These are phyloP conservation scores for Tolypocladium paradoxum DNA, from an alignment of 2,329 filamentous ascomycete species.

Conservation along the genomic window DNA sequence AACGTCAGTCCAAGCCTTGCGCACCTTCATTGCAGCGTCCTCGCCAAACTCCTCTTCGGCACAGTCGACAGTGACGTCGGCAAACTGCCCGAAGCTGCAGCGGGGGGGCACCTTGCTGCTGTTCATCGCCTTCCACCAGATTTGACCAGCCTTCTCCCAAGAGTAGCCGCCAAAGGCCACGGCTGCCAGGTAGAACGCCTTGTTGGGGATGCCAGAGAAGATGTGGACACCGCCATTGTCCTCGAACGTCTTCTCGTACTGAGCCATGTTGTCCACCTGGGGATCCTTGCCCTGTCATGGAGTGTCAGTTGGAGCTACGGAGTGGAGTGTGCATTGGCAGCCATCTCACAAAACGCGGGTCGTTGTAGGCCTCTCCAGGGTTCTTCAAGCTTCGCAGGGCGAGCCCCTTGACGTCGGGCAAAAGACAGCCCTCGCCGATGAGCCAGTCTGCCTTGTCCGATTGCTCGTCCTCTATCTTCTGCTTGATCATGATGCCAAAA, in stretches of 20 bases:
- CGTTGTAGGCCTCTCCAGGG: slow-evolving; percentile 41
- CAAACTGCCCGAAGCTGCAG: slow-evolving; percentile 37
- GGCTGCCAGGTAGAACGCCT: slow-evolving; percentile 41
- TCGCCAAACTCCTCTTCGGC: slow-evolving; percentile 31
- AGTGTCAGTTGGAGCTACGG: background rate
- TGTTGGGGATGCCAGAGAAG: slow-evolving; percentile 47
- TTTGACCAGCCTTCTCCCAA: slow-evolving; percentile 42
- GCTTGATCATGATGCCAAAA: slow-evolving; percentile 48
- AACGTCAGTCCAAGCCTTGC: slow-evolving; percentile 36
- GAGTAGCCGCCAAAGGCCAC: slow-evolving; percentile 38
- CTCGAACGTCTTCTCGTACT: slow-evolving; percentile 26
- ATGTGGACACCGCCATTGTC: slow-evolving; percentile 45
- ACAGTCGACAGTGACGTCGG: slow-evolving; percentile 34
- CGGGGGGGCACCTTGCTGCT: slow-evolving; percentile 28
- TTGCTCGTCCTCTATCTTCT: slow-evolving; percentile 34
- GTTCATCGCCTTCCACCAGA: slow-evolving; percentile 40
- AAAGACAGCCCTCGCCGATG: slow-evolving; percentile 40
- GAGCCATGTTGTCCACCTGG: slow-evolving; percentile 36
- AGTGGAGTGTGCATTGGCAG: background rate
- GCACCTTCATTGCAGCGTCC: slow-evolving; percentile 30
- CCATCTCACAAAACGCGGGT: slow-evolving; percentile 35
- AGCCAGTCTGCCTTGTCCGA: slow-evolving; percentile 41
- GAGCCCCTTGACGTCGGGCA: slow-evolving; percentile 37
- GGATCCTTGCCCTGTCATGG: slow-evolving; percentile 36
- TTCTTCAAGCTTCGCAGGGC: slow-evolving; percentile 44